phyloP scores from a whole-genome alignment of 768 basidiomycete species.

The Suillus fuscotomentosus region DNA sequence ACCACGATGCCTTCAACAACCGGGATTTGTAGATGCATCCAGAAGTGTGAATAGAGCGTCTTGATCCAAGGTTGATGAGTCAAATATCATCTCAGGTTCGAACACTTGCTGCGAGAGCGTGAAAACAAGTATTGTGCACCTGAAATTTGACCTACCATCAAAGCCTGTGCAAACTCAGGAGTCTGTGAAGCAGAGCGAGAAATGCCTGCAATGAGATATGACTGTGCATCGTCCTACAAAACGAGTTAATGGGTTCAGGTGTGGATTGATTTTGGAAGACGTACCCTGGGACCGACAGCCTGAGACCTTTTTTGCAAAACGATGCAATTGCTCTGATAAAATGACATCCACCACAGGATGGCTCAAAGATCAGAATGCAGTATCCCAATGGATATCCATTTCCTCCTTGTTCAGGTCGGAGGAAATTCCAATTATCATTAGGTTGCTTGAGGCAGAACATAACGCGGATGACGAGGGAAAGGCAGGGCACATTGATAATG shows the following conservation, averaged over 20 bases:
- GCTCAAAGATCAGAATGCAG: constrained; percentile 49
- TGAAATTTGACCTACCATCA: constrained; percentile 39
- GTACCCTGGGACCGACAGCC: constrained; percentile 56
- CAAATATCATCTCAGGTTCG: constrained; percentile 54
- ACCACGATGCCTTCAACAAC: constrained; percentile 40
- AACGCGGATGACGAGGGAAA: constrained; percentile 63
- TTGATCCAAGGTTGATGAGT: constrained; percentile 50
- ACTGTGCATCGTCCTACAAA: constrained; percentile 49
- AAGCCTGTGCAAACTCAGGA: constrained; percentile 39
- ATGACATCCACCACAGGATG: constrained; percentile 61
- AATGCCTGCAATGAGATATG: constrained; percentile 60
- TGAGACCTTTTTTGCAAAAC: constrained; percentile 56
- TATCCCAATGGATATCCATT: constrained; percentile 58
- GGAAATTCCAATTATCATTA: constrained; percentile 82
- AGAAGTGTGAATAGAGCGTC: constrained; percentile 54
- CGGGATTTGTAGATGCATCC: constrained; percentile 62
- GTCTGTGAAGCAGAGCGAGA: constrained; percentile 66
- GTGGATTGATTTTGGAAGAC: background rate
- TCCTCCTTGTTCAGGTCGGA: constrained; percentile 54
- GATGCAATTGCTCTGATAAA: constrained; percentile 45
- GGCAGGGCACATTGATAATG: constrained; percentile 60
- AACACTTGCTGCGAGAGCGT: constrained; percentile 48
- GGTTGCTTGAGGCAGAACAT: constrained; percentile 80
- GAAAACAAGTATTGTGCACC: constrained; percentile 10
- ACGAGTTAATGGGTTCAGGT: constrained; percentile 7